Conservation (phyloP, 805 yeast genomes). For the Wickerhamiella kazuoi region DNA sequence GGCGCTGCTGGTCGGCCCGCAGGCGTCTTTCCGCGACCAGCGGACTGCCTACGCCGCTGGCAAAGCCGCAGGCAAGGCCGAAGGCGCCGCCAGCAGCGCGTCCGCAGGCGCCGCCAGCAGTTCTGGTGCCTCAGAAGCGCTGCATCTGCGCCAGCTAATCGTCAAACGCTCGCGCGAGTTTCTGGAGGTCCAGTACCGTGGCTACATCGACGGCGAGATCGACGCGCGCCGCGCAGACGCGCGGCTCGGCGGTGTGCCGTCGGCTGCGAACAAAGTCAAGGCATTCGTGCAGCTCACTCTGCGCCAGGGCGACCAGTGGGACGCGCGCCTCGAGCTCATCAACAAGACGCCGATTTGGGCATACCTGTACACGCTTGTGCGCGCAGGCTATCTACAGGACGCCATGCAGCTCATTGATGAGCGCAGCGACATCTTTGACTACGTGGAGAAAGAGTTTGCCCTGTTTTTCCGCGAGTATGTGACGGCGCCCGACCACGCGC, state of each 20-base stretch:
- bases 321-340: conserved; percentile 38
- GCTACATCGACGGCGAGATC: conserved; percentile 49
- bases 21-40: conserved; percentile 1
- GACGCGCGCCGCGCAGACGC: conserved; percentile 32
- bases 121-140: conserved; percentile 12
- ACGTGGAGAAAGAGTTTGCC: conserved; percentile 72
- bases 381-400: conserved; percentile 69
- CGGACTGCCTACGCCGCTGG: conserved; percentile 22
- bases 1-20: conserved; percentile 3
- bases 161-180: conserved; percentile 38
- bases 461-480: conserved; percentile 57
- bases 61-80: too few relatives aligned
- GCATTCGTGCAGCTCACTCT: conserved; percentile 38
- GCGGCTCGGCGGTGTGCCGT: conserved; percentile 47
- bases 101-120: conserved; percentile 18
- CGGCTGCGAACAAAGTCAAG: conserved; percentile 52
- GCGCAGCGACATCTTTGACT: conserved; percentile 57
- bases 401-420: conserved; percentile 52
- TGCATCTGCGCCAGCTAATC: conserved; percentile 25
- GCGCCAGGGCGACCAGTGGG: conserved; percentile 30
- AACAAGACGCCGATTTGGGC: conserved; percentile 95
- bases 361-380: conserved; percentile 57
- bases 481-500: conserved; percentile 32
- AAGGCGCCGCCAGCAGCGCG: conserved; percentile 7
- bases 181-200: conserved; percentile 63